Percentiles rank a stretch among this genome's conserved stretches.
phyloP scores from a whole-genome alignment of 176 grass and related monocot species.

The Poa pratensis region DNA sequence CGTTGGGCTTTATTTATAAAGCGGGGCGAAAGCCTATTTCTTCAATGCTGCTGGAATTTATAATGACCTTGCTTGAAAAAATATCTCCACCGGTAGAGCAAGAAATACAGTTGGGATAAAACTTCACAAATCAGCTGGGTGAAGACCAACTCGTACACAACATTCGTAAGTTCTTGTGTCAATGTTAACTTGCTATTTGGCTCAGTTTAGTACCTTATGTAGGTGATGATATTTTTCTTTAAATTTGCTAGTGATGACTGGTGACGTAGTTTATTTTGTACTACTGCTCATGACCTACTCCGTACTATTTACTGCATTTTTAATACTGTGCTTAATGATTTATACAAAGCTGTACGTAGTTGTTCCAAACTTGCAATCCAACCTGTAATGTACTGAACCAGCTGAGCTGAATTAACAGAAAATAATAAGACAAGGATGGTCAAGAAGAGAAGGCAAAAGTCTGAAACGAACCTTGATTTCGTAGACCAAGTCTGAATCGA shows the following conservation, averaged over 20 bases:
- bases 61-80: neutral
- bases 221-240: neutral
- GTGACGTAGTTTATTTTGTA: neutral
- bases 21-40: no score
- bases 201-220: neutral
- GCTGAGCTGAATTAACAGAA: neutral
- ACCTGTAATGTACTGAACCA: neutral
- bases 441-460: no score
- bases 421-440: no score
- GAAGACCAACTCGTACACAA: neutral
- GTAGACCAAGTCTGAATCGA: no score
- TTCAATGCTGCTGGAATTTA: no score
- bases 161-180: neutral
- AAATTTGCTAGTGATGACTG: neutral
- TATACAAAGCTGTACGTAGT: no score
- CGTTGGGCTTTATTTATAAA: no score
- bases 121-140: neutral
- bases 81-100: neutral
- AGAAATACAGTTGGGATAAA: constrained; percentile 5
- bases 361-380: no score
- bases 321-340: no score
- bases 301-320: no score
- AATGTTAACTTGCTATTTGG: neutral
- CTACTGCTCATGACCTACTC: neutral
- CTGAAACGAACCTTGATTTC: no score